Conservation (phyloP, 1,139 yeast species). For the Blastobotrys niveus region DNA sequence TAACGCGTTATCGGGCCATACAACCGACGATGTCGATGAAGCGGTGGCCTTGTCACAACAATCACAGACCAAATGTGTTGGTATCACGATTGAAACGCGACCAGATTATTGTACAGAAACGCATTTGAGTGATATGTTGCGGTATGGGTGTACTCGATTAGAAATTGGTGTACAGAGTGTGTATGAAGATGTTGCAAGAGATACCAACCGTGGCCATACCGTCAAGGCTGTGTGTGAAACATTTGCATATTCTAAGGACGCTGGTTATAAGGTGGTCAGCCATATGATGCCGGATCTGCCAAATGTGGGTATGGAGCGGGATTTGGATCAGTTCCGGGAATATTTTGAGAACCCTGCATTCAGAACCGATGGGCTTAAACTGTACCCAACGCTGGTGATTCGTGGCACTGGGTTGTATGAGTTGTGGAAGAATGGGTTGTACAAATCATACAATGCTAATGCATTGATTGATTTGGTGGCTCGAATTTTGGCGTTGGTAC, state of each 20-base stretch:
- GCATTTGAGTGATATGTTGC: conserved; percentile 90
- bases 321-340: conserved; percentile 88
- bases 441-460: conserved; percentile 90
- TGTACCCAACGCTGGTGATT: conserved; percentile 93
- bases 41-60: conserved; percentile 90
- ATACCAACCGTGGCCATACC: conserved; percentile 97
- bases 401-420: conserved; percentile 97
- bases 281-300: conserved; percentile 99
- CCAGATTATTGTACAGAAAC: conserved; percentile 98
- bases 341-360: conserved; percentile 96
- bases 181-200: conserved; percentile 97
- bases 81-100: conserved; percentile 95
- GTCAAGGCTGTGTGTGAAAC: conserved; percentile 95
- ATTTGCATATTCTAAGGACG: conserved; percentile 91
- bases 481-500: conserved; percentile 87
- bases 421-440: conserved; percentile 93
- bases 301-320: conserved; percentile 98
- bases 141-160: conserved; percentile 92
- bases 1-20: conserved; percentile 91
- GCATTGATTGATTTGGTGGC: conserved; percentile 93
- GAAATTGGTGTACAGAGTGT: conserved; percentile 98
- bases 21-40: conserved; percentile 82
- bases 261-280: conserved; percentile 95
- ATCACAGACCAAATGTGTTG: conserved; percentile 94
- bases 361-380: conserved; percentile 92